Evolutionary conservation across 352 stramenopile genomes (phyloP).

Genomic region (Phytophthora fragariaefolia): DNA sequence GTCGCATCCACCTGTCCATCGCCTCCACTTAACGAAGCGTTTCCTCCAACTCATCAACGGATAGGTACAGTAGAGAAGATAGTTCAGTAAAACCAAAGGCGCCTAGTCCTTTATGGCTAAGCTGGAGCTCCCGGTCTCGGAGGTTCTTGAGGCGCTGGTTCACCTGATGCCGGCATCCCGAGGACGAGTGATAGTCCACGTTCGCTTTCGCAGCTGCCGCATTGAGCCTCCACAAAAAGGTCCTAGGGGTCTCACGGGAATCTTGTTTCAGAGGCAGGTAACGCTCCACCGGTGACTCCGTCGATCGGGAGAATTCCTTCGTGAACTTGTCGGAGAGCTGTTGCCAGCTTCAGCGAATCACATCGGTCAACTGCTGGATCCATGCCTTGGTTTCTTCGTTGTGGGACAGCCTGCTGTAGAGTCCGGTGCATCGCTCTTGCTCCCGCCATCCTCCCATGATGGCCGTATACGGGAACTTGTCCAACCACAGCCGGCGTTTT

Average conservation of each 20-base stretch:
- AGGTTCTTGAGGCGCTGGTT: slow-evolving; percentile 9
- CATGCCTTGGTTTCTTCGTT: slow-evolving; percentile 1
- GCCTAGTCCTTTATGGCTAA: not conserved
- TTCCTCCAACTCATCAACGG: not conserved
- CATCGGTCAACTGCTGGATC: slow-evolving; percentile 1
- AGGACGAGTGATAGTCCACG: not conserved
- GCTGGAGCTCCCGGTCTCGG: not conserved
- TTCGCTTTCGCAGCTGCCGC: not conserved
- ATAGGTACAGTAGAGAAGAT: not conserved
- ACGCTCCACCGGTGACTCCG: not conserved
- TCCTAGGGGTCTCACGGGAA: not conserved
- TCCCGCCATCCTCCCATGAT: not conserved
- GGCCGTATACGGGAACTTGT: slow-evolving; percentile 6
- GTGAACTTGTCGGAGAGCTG: not conserved
- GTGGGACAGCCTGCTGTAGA: slow-evolving; percentile 4
- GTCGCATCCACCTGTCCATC: not conserved
- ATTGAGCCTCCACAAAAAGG: slow-evolving; percentile 8
- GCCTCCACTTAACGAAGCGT: slow-evolving; percentile 1
- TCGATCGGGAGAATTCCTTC: slow-evolving; percentile 6
- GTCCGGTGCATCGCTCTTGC: not conserved
- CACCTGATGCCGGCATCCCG: not conserved
- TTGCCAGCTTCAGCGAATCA: not conserved
- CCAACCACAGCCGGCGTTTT: slow-evolving; percentile 7
- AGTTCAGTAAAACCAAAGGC: no score
- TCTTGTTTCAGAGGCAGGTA: slow-evolving; percentile 1